A percentile compares a stretch with the other conserved stretches of the same genome.
Conservation (phyloP, 2,329 filamentous ascomycete genomes). For the Claviceps maximensis region DNA sequence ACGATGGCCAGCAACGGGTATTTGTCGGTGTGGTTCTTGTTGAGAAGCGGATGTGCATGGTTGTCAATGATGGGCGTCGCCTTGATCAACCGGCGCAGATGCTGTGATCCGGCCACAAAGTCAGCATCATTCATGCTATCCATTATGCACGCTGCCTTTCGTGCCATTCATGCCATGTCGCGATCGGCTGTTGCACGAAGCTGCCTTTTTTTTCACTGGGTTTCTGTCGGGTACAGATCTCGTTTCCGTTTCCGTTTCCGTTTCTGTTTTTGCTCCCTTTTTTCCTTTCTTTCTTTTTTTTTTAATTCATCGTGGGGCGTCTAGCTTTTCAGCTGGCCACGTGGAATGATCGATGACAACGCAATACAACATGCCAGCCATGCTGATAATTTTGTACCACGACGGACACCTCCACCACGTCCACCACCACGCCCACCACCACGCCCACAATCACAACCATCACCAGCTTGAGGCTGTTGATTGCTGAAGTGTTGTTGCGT, state of each 20-base stretch:
- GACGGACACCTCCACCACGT: no score
- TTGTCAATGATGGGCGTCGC: slow-evolving; percentile 57
- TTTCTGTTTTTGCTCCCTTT: background rate
- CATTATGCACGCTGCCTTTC: background rate
- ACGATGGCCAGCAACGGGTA: slow-evolving; percentile 46
- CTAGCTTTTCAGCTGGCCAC: no score
- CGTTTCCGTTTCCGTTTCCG: no score
- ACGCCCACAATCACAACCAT: no score
- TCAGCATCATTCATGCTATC: background rate
- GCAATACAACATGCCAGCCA: no score
- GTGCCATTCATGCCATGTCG: background rate
- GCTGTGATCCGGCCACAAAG: slow-evolving; percentile 8
- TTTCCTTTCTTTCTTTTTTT: background rate
- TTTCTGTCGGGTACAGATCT: no score
- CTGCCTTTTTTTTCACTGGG: background rate
- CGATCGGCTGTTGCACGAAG: background rate
- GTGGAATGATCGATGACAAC: no score
- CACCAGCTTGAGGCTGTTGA: no score
- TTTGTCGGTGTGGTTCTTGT: slow-evolving; percentile 30
- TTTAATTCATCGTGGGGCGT: no score
- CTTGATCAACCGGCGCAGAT: slow-evolving; percentile 27
- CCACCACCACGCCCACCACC: no score
- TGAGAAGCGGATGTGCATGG: slow-evolving; percentile 57
- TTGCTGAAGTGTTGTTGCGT: no score
- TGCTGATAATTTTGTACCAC: no score